Evolutionary conservation across 2,329 filamentous ascomycete genomes (phyloP).

Genomic region (Coniochaeta sp.): DNA sequence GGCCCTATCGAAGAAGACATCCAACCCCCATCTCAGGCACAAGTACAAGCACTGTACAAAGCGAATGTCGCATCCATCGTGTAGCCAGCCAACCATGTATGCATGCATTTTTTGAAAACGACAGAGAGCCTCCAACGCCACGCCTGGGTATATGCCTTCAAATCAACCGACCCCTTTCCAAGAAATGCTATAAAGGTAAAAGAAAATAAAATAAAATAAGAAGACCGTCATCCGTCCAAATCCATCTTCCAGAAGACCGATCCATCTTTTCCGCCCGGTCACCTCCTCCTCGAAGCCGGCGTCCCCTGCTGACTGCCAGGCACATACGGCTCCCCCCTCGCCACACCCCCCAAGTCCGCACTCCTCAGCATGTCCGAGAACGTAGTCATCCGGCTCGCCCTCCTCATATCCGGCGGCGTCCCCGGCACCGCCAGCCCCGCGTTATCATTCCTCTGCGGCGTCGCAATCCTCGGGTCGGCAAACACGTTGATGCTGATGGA

Average conservation of each 20-base stretch:
- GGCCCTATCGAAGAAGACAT: not conserved
- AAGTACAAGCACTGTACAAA: not conserved
- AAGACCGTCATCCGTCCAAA: too few relatives aligned
- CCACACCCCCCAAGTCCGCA: constrained; percentile 33
- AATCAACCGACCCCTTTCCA: not conserved
- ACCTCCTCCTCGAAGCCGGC: constrained; percentile 3
- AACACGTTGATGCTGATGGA: constrained; percentile 46
- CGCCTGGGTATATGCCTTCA: not conserved
- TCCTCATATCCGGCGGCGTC: constrained; percentile 1
- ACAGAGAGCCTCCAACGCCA: not conserved
- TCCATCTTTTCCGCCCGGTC: not conserved
- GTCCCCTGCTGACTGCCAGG: constrained; percentile 15
- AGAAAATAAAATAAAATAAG: too few relatives aligned
- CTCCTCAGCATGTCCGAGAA: constrained; percentile 47
- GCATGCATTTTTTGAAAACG: not conserved
- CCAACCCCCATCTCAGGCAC: not conserved
- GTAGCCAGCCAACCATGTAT: not conserved
- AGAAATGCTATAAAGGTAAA: not conserved
- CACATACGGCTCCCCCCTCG: constrained; percentile 33
- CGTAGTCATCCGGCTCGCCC: constrained; percentile 29
- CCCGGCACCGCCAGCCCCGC: not conserved
- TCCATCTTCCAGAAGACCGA: too few relatives aligned
- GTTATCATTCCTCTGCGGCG: constrained; percentile 6
- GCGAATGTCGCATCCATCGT: not conserved
- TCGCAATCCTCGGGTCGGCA: constrained; percentile 34